Conservation (phyloP, 306 rosid species). For the Quercus berberidifolia region DNA sequence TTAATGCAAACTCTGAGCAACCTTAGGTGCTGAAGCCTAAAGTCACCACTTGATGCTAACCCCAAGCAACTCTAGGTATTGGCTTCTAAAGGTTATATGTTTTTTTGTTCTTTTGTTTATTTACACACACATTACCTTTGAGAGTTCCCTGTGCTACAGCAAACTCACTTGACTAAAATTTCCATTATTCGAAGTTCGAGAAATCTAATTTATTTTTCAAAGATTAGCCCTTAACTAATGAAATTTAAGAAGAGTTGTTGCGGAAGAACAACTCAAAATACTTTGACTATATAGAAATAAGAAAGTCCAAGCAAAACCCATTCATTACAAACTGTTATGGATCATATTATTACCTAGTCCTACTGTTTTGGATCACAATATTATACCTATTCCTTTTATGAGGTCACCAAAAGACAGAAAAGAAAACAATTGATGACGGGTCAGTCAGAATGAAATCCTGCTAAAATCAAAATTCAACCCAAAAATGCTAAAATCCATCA, state of each 20-base stretch:
- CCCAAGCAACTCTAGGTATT: too few species aligned
- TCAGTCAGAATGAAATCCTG: neutral
- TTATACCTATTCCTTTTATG: neutral
- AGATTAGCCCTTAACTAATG: neutral
- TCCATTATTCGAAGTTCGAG: neutral
- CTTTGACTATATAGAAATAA: neutral
- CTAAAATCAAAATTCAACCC: neutral
- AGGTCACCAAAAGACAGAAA: neutral
- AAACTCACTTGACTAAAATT: neutral
- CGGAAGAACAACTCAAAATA: neutral
- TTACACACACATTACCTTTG: too few species aligned
- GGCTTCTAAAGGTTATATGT: too few species aligned
- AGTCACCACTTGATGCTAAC: too few species aligned
- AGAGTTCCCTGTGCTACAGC: too few species aligned
- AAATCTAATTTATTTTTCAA: neutral
- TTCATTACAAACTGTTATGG: neutral
- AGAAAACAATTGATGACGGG: too few species aligned
- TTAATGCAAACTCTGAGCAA: too few species aligned
- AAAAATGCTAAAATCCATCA: neutral
- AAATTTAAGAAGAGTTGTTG: neutral
- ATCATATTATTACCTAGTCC: neutral
- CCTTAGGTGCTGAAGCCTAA: too few species aligned
- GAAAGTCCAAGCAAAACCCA: neutral
- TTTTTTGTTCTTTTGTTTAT: too few species aligned
- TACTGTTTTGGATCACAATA: neutral